Evolutionary conservation across 148 eudicot species (phyloP), one percentile per base, ranked within the genome.

Genomic region (Fallopia convolvulus): DNA sequence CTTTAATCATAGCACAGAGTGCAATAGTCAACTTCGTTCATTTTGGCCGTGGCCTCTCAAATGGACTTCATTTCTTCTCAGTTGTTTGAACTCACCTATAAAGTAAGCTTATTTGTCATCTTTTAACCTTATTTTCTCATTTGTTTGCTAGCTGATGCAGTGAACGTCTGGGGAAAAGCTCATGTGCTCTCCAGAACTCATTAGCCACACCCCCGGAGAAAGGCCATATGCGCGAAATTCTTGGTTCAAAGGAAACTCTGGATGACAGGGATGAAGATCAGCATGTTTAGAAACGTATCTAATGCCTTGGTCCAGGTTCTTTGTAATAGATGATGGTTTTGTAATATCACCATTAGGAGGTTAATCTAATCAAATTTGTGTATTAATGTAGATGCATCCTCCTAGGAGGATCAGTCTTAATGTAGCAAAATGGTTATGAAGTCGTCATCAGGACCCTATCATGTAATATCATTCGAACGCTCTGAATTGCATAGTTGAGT

Each of bases 291-390:
- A 33, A 68, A 36, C 17, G 72, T 32, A 36, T 14, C 21, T 68
- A 15, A 6, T 68, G n/a, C 21, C 6, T 36, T 30, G 72, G 8
- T 32, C 23, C 44, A 46, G 26, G 61, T 18, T 36, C 20, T 68
- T 68, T 68, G 72, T 15, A 68, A 21, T 68, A 68, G 72, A 68
- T 23, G 40, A 65, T 15, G 72, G 11, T 36, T 68, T 68, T 68
- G 72, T 68, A 68, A 68, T 68, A 68, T 33, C 15, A 4, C 21
- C 42, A 42, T 68, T 36, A 68, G 36, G 46, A 68, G 36, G 72
- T 68, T 68, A 68, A 68, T 65, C 72, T 68, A 68, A 68, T 68
- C 46, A 6, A 6, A 68, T 68, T 68, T 68, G 44, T 68, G 72
- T 36, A 58, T 58, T 52, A 30, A n/a, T 55, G 61, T 61, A 61